Evolutionary conservation across 2,329 filamentous ascomycete species (phyloP).

Genomic region (Fusarium hostae): DNA sequence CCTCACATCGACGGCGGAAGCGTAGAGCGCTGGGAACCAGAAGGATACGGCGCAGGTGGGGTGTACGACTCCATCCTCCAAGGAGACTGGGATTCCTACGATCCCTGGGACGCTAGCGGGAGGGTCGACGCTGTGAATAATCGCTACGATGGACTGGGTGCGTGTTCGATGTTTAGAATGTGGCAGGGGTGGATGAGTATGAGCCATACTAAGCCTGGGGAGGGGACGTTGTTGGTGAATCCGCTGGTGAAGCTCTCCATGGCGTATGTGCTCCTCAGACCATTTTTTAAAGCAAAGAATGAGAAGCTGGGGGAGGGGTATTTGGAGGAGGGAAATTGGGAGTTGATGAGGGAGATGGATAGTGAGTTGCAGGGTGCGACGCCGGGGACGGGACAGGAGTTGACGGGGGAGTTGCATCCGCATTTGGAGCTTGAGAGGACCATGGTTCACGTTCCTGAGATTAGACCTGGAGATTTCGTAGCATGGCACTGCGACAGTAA

Average conservation of each 20-base stretch:
- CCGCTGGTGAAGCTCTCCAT: slow-evolving; percentile 80
- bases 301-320: slow-evolving; percentile 46
- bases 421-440: slow-evolving; percentile 74
- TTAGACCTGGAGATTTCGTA: slow-evolving; percentile 80
- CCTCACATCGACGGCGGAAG: slow-evolving; percentile 80
- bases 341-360: slow-evolving; percentile 62
- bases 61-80: slow-evolving; percentile 80
- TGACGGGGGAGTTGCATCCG: slow-evolving; percentile 75
- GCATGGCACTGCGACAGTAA: slow-evolving; percentile 84
- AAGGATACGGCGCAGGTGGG: slow-evolving; percentile 72
- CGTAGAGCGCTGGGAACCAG: slow-evolving; percentile 78
- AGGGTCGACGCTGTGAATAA: slow-evolving; percentile 77
- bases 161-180: slow-evolving; percentile 86
- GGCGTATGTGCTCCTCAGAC: slow-evolving; percentile 82
- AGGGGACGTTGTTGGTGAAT: slow-evolving; percentile 86
- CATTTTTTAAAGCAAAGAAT: slow-evolving; percentile 75
- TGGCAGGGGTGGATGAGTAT: slow-evolving; percentile 92
- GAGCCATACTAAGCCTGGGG: slow-evolving; percentile 74
- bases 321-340: slow-evolving; percentile 69
- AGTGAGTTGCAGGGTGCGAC: slow-evolving; percentile 76
- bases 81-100: slow-evolving; percentile 83
- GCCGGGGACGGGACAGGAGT: slow-evolving; percentile 77
- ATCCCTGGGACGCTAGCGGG: slow-evolving; percentile 81
- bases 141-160: slow-evolving; percentile 82
- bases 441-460: slow-evolving; percentile 76